Evolutionary conservation across 306 rosid species (phyloP).

Genomic region (Vigna radiata): DNA sequence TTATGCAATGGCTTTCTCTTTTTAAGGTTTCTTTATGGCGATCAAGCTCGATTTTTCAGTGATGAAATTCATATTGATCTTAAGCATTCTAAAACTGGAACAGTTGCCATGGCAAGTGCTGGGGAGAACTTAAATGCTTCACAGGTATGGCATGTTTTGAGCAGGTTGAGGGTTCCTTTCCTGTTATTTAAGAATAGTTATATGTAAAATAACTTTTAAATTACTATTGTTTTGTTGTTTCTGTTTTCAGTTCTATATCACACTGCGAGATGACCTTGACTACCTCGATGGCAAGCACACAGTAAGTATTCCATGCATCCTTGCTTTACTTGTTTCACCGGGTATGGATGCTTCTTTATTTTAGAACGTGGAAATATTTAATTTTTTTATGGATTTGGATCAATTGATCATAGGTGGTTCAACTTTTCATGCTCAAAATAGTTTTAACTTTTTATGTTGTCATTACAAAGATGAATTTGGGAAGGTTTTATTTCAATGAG

Average conservation of each 20-base stretch:
- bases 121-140: slow-evolving; percentile 98
- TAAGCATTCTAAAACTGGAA: slow-evolving; percentile 92
- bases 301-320: slow-evolving; percentile 58
- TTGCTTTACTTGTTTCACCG: slow-evolving; percentile 23
- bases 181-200: slow-evolving; percentile 3
- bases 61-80: slow-evolving; percentile 88
- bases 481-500: slow-evolving; percentile 3
- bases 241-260: slow-evolving; percentile 78
- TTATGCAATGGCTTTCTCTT: not conserved
- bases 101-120: slow-evolving; percentile 95
- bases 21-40: slow-evolving; percentile 85
- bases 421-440: not conserved
- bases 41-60: slow-evolving; percentile 90
- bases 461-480: not conserved
- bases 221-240: slow-evolving; percentile 37
- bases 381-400: slow-evolving; percentile 14
- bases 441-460: not conserved
- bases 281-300: slow-evolving; percentile 95
- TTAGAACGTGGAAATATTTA: slow-evolving; percentile 25
- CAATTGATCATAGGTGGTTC: not conserved
- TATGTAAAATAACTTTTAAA: not conserved
- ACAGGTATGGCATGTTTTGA: slow-evolving; percentile 62
- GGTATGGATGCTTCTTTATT: not conserved
- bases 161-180: slow-evolving; percentile 20
- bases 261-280: slow-evolving; percentile 90